phyloP scores from a whole-genome alignment of 78 protist genomes.

The Emiliania huxleyi region DNA sequence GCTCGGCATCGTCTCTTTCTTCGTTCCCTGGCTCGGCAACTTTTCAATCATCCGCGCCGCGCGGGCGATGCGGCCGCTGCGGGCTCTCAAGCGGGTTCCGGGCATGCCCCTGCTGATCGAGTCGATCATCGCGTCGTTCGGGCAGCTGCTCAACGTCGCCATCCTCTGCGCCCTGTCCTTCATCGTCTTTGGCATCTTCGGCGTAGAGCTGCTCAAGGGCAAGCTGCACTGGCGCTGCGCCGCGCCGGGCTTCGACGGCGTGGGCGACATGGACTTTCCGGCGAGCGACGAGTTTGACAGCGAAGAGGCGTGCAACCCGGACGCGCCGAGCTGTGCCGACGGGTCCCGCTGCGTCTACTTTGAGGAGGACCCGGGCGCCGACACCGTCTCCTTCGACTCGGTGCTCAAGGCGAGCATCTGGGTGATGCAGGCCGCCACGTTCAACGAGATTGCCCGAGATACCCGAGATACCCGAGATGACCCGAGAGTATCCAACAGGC shows the following conservation, averaged over 20 bases:
- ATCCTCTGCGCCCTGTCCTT: not conserved
- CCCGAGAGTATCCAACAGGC: no score
- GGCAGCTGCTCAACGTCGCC: slow-evolving; percentile 8
- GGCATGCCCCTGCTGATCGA: slow-evolving; percentile 8
- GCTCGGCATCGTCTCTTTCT: not conserved
- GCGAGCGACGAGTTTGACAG: not conserved
- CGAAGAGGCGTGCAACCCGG: not conserved
- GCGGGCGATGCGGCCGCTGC: slow-evolving; percentile 62
- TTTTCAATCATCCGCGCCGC: slow-evolving; percentile 30
- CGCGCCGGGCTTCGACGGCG: not conserved
- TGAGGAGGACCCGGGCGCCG: not conserved
- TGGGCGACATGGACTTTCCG: not conserved
- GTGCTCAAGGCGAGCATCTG: not conserved
- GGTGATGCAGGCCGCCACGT: no score
- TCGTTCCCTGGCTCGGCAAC: not conserved
- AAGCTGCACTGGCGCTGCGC: not conserved
- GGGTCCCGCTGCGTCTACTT: not conserved
- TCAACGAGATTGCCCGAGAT: no score
- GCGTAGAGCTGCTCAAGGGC: slow-evolving; percentile 32
- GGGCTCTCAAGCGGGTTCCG: slow-evolving; percentile 37
- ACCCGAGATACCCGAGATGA: no score
- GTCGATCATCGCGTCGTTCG: not conserved
- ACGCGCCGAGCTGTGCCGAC: not conserved
- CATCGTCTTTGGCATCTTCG: slow-evolving; percentile 26
- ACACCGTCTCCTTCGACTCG: not conserved